Evolutionary conservation across 805 yeast genomes (phyloP).

Genomic region (Sugiyamaella boreocaroliniensis): DNA sequence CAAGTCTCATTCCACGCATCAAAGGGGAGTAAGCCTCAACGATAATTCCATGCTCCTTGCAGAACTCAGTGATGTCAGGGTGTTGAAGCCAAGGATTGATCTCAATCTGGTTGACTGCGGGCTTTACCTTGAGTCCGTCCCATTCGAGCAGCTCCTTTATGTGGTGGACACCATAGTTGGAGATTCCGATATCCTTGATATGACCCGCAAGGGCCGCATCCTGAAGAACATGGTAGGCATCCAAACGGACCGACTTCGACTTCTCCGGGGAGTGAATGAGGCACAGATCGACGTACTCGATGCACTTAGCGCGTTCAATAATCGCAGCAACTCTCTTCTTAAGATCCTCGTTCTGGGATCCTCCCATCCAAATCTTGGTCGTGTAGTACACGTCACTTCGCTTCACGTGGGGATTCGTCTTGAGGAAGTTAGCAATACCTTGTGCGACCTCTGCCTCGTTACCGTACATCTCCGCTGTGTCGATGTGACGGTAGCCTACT

Average conservation of each 20-base stretch:
- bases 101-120: constrained; percentile 78
- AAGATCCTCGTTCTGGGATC: constrained; percentile 35
- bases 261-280: constrained; percentile 51
- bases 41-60: constrained; percentile 48
- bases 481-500: constrained; percentile 70
- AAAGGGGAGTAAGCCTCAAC: constrained; percentile 80
- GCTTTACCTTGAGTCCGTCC: constrained; percentile 44
- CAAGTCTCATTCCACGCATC: constrained; percentile 53
- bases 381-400: constrained; percentile 45
- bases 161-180: constrained; percentile 55
- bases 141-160: constrained; percentile 46
- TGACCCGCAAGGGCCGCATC: constrained; percentile 46
- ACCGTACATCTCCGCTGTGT: constrained; percentile 57
- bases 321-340: constrained; percentile 50
- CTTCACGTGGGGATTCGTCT: constrained; percentile 48
- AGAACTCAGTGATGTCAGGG: constrained; percentile 54
- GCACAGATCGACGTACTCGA: constrained; percentile 58
- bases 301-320: constrained; percentile 40
- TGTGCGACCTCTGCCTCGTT: constrained; percentile 58
- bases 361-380: constrained; percentile 58
- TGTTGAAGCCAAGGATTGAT: constrained; percentile 82
- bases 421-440: constrained; percentile 49
- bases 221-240: constrained; percentile 50
- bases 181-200: constrained; percentile 53
- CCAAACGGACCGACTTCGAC: constrained; percentile 32